Conservation (phyloP, 257 asterid species). For the Parsonsia alboflavescens region DNA sequence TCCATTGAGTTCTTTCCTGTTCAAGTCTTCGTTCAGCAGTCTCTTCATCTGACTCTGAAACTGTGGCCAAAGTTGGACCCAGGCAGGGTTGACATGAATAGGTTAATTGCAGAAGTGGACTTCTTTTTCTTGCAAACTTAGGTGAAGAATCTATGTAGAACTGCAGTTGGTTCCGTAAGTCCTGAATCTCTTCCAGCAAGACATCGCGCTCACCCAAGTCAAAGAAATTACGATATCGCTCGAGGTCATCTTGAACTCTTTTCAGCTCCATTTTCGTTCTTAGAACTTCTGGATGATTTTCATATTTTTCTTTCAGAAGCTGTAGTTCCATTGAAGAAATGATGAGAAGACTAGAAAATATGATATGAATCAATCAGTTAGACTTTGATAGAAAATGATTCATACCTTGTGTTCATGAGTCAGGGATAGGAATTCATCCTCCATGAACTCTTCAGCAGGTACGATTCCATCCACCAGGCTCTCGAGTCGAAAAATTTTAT, state of each 20-base stretch:
- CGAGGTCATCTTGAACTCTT: slow-evolving; percentile 79
- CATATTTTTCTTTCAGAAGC: slow-evolving; percentile 80
- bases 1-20: slow-evolving; percentile 75
- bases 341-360: slow-evolving; percentile 18
- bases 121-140: slow-evolving; percentile 44
- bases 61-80: slow-evolving; percentile 38
- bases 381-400: slow-evolving; percentile 6
- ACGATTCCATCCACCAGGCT: slow-evolving; percentile 92
- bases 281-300: slow-evolving; percentile 81
- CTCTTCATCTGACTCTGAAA: slow-evolving; percentile 42
- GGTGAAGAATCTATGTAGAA: slow-evolving; percentile 67
- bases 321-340: slow-evolving; percentile 35
- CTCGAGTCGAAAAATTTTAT: slow-evolving; percentile 90
- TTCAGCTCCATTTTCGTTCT: slow-evolving; percentile 67
- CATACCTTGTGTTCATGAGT: slow-evolving; percentile 77
- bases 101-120: slow-evolving; percentile 53
- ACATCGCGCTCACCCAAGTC: slow-evolving; percentile 97
- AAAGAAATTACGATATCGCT: slow-evolving; percentile 74
- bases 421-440: slow-evolving; percentile 67
- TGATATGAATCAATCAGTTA: slow-evolving; percentile 10
- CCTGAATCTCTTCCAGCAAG: slow-evolving; percentile 84
- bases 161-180: slow-evolving; percentile 73
- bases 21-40: slow-evolving; percentile 58
- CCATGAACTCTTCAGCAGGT: slow-evolving; percentile 82
- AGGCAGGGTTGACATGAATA: slow-evolving; percentile 60